phyloP scores from a whole-genome alignment of 345 rosid genomes.

The Pugionium dolabratum region DNA sequence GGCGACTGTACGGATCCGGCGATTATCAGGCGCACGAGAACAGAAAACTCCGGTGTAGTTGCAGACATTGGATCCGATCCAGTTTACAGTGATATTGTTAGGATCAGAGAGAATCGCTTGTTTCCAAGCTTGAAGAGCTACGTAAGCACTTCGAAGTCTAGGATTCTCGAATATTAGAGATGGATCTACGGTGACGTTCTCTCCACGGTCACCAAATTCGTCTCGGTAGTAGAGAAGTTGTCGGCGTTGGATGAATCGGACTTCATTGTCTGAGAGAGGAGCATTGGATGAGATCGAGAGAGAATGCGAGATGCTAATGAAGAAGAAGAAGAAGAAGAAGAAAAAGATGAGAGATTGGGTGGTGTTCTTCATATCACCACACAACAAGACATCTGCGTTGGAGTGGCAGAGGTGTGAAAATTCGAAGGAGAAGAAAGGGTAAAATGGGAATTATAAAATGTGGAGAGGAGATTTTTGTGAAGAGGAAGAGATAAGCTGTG shows the following conservation, averaged over 20 bases:
- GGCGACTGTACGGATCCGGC: slow-evolving; percentile 62
- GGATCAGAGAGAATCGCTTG: slow-evolving; percentile 87
- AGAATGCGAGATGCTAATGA: slow-evolving; percentile 33
- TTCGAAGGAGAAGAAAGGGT: slow-evolving; percentile 26
- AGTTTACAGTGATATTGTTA: slow-evolving; percentile 53
- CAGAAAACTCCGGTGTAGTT: slow-evolving; percentile 63
- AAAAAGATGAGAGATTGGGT: slow-evolving; percentile 36
- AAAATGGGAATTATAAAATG: slow-evolving; percentile 6
- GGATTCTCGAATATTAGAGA: slow-evolving; percentile 63
- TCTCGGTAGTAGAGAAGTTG: slow-evolving; percentile 93
- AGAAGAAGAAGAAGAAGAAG: slow-evolving; percentile 30
- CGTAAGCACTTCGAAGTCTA: slow-evolving; percentile 60
- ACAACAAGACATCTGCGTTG: slow-evolving; percentile 58
- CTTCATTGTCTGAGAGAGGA: slow-evolving; percentile 59
- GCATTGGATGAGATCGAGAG: slow-evolving; percentile 49
- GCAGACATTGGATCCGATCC: slow-evolving; percentile 77
- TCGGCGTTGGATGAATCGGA: slow-evolving; percentile 62
- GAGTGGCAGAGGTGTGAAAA: slow-evolving; percentile 30
- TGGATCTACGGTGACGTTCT: slow-evolving; percentile 69
- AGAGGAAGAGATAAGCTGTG: slow-evolving; percentile 3
- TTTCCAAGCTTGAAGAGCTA: slow-evolving; percentile 88
- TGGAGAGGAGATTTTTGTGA: neutral
- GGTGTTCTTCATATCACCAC: slow-evolving; percentile 75
- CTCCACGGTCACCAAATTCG: slow-evolving; percentile 87
- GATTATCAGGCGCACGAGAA: slow-evolving; percentile 61